Evolutionary conservation across 2,329 filamentous ascomycete species (phyloP), one percentile per base, ranked within the genome.

Genomic region (Penicillium verrucosum): DNA sequence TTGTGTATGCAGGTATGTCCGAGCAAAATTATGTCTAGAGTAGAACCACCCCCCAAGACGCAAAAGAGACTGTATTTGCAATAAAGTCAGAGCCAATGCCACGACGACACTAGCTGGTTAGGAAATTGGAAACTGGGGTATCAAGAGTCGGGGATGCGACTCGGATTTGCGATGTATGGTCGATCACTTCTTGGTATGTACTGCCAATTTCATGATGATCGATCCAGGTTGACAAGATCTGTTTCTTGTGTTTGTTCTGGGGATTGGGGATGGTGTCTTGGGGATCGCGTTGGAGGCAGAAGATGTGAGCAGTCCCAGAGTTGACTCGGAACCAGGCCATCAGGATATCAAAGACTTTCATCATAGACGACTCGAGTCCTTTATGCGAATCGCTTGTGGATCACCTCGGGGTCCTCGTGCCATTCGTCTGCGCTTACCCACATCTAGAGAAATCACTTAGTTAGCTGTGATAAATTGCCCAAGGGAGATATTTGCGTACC

Each of bases 381-480:
- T 75, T 82, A 97, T 69, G 91, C 92, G 76, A 97, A 96, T 78
- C 96, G 97, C 71, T 91, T 94, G 78, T 97, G 93, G 72, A 99
- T 97, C 69, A 99, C 94, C 72, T 99, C 93, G 18, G 94, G 94
- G 73, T 99, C 96, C 82, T 99, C 94, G 75, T 99, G 94, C 94
- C 94, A 99, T 81, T 99, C 94, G 72, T 97, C 94, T 73, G 96
- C 93, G 77, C 92, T 96, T 70, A 99, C 94, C 92, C 94, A 97
- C 94, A 99, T 99, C 93, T 96, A 73, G 32, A 54, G 32, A 53
- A n/a, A 34, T 21, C 30, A 9, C 9, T 38, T 5, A 16, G 47
- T 63, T 48, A 56, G 51, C 25, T 23, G 21, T 30, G 5, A n/a
- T 38, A 2, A 1, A 42, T 25, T 14, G 18, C 4, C 34, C 25